Evolutionary conservation across 2,329 filamentous ascomycete genomes (phyloP), one percentile per base, ranked within the genome.

Genomic region (Talaromyces sp.): DNA sequence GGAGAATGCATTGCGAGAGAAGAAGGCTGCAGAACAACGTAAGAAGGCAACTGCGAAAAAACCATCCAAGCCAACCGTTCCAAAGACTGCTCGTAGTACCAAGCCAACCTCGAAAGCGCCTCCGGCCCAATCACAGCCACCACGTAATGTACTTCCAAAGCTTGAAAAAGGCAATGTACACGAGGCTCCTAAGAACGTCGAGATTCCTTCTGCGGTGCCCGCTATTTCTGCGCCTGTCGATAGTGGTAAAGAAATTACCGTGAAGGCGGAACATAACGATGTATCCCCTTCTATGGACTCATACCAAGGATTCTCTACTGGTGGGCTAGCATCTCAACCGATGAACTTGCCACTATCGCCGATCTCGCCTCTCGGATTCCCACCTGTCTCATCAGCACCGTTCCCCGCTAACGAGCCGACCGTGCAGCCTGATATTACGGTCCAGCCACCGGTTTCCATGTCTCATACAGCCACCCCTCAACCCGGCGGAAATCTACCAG

Each of bases 1-100:
- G 70, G 85, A 87, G 70, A 80, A 87, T 66, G 83, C 85, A 33
- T 80, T 79, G 8, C 76, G 82, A 24, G 82, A 85, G 70, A 79
- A 81, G 60, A 79, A 77, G 61, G 72, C 71, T n/a, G 68, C 72
- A 0, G 75, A 78, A n/a, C 78, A 80, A 47, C 76, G 77, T 56
- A 78, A 77, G 65, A 78, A 77, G 59, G 74, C 73, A n/a, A 47
- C 64, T 2, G 54, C 70, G 0, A 76, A 74, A 63, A 81, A 78
- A 68, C 62, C 74, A 9, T 63, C 70, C 1, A 77, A 74, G 50
- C 43, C 64, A 64, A 62, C 43, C 13, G 59, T 50, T 16, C 60
- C 69, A 33, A 64, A 66, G 45, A 27, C 19, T 22, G 47, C 11
- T 54, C 59, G 64, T 8, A 31, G 7, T 37, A 16, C 48, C 27